Base-by-base conservation (phyloP, 176 grass and related monocot genomes). In the Juncus effusus region DNA sequence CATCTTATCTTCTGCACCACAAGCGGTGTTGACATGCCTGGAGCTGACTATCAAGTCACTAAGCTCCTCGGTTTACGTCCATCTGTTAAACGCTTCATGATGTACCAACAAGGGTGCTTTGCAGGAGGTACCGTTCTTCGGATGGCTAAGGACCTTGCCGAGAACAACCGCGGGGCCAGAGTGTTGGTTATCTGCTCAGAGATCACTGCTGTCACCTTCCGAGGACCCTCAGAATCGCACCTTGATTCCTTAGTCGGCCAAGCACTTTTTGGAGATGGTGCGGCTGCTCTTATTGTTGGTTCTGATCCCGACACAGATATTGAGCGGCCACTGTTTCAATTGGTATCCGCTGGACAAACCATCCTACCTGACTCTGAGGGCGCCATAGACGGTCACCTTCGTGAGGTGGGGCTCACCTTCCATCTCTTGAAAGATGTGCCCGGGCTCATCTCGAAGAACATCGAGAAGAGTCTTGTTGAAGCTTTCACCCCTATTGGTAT, bases 71-170 rank as follows among this genome's bases (percentile, higher is more conserved):
- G 67, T 57, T 50, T 70, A 13, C 67, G 67, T 70, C 67, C 67
- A 70, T 70, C 67, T 6, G 52, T 70, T 11, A 70, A 70, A 2
- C 67, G 67, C 13, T 56, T 70, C 67, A 70, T 70, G 67, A 70
- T 70, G 67, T 70, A 70, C 67, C 67, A 70, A n/a, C 67, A 70
- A 19, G 67, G 67, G 40, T 70, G 67, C 11, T 70, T 57, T 57
- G 67, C 67, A 3, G 67, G 67, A 28, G 67, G 67, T 3, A 70
- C 67, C 0, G 67, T 70, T 56, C 67, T 70, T 57, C 67, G 67
- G 36, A 70, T 70, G 67, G 67, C 67, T 37, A 70, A 70, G 36
- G 67, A 70, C 52, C 67, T 70, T 56, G 67, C 67, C 16, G 67
- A 70, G 67, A 70, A 70, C 67, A 70, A 70, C 51, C 52, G 67